phyloP scores from a whole-genome alignment of 2,329 filamentous ascomycete genomes.

The Erysiphe neolycopersici region DNA sequence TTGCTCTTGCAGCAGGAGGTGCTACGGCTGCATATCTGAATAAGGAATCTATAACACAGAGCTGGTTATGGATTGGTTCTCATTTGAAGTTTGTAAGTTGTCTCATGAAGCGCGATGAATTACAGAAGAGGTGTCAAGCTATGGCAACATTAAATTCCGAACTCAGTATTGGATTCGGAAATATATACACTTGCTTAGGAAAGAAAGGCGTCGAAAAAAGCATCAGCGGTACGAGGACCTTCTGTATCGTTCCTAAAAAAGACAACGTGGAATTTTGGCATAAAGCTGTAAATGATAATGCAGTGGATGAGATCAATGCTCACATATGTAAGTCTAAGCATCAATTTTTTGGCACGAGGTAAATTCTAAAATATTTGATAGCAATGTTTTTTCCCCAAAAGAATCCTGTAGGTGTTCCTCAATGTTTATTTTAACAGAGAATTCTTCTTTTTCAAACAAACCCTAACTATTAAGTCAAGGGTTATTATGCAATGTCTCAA shows the following conservation, averaged over 20 bases:
- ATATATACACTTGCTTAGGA: constrained; percentile 69
- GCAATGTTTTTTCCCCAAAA: constrained; percentile 47
- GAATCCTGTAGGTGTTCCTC: constrained; percentile 23
- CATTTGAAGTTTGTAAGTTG: constrained; percentile 89
- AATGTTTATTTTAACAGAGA: neutral
- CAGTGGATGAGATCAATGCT: constrained; percentile 50
- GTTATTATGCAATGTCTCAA: constrained; percentile 38
- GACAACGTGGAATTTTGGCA: constrained; percentile 30
- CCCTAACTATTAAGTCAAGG: constrained; percentile 10
- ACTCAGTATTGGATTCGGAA: constrained; percentile 49
- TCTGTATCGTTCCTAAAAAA: constrained; percentile 51
- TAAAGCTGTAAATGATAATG: constrained; percentile 51
- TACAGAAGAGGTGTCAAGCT: constrained; percentile 44
- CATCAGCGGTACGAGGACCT: constrained; percentile 40
- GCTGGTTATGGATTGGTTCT: constrained; percentile 59
- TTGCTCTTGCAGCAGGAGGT: constrained; percentile 54
- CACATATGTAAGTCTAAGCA: constrained; percentile 35
- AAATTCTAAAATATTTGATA: constrained; percentile 8
- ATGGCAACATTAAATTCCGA: constrained; percentile 38
- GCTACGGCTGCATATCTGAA: constrained; percentile 70
- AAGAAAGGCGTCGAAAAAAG: constrained; percentile 28
- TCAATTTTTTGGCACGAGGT: neutral
- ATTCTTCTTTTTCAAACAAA: neutral
- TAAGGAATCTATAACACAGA: constrained; percentile 49
- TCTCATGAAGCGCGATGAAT: constrained; percentile 56